A percentile compares a stretch with the other conserved stretches of the same genome.
Evolutionary conservation across 1,284 basidiomycete species (phyloP).

Genomic region (Rhodotorula sp.): DNA sequence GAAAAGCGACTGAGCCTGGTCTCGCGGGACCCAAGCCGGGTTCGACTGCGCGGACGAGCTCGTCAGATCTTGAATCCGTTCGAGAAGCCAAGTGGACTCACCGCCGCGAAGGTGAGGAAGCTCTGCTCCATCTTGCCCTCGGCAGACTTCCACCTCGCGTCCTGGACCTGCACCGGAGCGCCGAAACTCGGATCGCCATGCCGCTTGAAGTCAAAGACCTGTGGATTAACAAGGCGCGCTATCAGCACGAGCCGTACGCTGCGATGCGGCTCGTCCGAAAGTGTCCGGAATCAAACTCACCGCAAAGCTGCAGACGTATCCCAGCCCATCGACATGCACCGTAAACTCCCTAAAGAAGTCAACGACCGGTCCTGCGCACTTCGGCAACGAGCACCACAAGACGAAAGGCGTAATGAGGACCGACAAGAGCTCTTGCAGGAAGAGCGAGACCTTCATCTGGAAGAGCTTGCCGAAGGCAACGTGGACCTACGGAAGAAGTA

Average conservation of each 20-base stretch:
- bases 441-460: slow-evolving; percentile 80
- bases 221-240: not conserved
- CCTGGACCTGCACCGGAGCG: slow-evolving; percentile 62
- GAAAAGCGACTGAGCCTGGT: slow-evolving; percentile 39
- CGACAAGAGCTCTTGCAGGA: slow-evolving; percentile 80
- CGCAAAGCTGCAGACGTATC: slow-evolving; percentile 96
- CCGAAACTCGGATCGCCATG: slow-evolving; percentile 59
- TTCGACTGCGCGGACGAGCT: slow-evolving; percentile 20
- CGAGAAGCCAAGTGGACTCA: slow-evolving; percentile 1
- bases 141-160: slow-evolving; percentile 70
- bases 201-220: slow-evolving; percentile 80
- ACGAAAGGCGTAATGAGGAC: slow-evolving; percentile 93
- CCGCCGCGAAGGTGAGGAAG: slow-evolving; percentile 73
- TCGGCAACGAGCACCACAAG: slow-evolving; percentile 85
- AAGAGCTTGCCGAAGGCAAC: slow-evolving; percentile 85
- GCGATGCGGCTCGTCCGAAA: not conserved
- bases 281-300: slow-evolving; percentile 51
- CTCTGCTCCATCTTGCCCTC: slow-evolving; percentile 98
- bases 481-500: slow-evolving; percentile 62
- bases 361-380: slow-evolving; percentile 80
- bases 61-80: not conserved
- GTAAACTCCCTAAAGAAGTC: slow-evolving; percentile 97
- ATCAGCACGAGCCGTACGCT: too few species aligned
- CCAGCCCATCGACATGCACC: slow-evolving; percentile 91
- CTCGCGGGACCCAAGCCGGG: slow-evolving; percentile 38